Conservation (phyloP, 2,329 filamentous ascomycete species). For the Blastomyces silverae region DNA sequence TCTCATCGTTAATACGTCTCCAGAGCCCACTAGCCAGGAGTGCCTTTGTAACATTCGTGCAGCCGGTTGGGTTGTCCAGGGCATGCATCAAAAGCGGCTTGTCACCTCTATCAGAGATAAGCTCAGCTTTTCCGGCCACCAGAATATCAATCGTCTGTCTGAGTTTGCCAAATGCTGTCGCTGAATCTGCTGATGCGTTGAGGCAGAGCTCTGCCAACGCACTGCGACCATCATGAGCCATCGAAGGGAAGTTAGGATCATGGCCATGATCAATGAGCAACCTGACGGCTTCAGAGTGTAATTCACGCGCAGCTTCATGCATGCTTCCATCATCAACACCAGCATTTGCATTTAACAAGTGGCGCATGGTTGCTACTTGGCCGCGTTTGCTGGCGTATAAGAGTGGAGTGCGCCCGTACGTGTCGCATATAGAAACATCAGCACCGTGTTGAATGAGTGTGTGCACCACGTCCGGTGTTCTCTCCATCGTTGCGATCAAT, state of each 20-base stretch:
- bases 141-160: constrained; percentile 55
- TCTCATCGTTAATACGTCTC: constrained; percentile 57
- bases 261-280: constrained; percentile 55
- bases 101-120: constrained; percentile 28
- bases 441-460: constrained; percentile 53
- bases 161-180: constrained; percentile 42
- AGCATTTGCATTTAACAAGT: constrained; percentile 51
- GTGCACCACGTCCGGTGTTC: constrained; percentile 53
- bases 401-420: constrained; percentile 52
- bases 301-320: constrained; percentile 56
- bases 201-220: constrained; percentile 59
- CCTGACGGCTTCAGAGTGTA: constrained; percentile 52
- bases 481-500: constrained; percentile 53
- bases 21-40: constrained; percentile 59
- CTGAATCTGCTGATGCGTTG: constrained; percentile 42
- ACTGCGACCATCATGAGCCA: constrained; percentile 55
- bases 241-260: constrained; percentile 58
- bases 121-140: constrained; percentile 47
- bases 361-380: constrained; percentile 48
- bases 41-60: constrained; percentile 50
- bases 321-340: constrained; percentile 59
- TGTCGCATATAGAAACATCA: constrained; percentile 54
- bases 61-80: constrained; percentile 49
- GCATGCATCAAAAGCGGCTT: constrained; percentile 57
- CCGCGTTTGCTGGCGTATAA: constrained; percentile 54